Evolutionary conservation across 768 basidiomycete species (phyloP), one percentile per base, ranked within the genome.

Genomic region (Phallus indusiatus): DNA sequence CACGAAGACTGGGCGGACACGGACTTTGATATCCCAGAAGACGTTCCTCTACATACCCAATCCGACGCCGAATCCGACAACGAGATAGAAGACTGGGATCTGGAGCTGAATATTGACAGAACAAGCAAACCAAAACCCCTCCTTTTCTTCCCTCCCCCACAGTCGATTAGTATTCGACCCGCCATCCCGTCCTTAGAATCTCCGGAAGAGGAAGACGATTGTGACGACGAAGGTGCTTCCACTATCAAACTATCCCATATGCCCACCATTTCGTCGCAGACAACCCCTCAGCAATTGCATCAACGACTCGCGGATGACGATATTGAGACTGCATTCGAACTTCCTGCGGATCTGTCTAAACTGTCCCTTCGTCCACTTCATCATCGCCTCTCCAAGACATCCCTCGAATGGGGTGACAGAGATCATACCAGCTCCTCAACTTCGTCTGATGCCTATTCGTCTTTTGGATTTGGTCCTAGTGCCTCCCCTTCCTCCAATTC

Each of bases 1-100:
- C 79, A 81, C 62, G 89, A 92, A 72, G 88, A 90, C 74, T 92
- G 90, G 89, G 78, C 81, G 48, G 90, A 92, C 71, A 86, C 86
- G 62, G 90, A 92, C 72, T 91, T 92, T 68, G 90, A 90, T 69
- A 74, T 92, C 20, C 84, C 86, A 56, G 90, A 92, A 52, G 89
- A 81, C 47, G 80, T 80, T 52, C 76, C 81, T 53, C 79, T 89
- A 54, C 81, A 85, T 64, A 71, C 84, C 37, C 78, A 77, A 22
- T 53, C 62, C 21, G 80, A 77, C 63, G 71, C 73, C 17, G 80
- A 80, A 63, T 78, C 79, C 20, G 85, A 86, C 76, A 81, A 79
- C 49, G 67, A 76, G 54, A 79, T 81, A 62, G 81, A 87, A 68
- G 88, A 91, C 68, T 91, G 90, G 90, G 90, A 92, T 66, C 63